phyloP scores from a whole-genome alignment of 2,329 filamentous ascomycete genomes.

The Cladosporium sp. region DNA sequence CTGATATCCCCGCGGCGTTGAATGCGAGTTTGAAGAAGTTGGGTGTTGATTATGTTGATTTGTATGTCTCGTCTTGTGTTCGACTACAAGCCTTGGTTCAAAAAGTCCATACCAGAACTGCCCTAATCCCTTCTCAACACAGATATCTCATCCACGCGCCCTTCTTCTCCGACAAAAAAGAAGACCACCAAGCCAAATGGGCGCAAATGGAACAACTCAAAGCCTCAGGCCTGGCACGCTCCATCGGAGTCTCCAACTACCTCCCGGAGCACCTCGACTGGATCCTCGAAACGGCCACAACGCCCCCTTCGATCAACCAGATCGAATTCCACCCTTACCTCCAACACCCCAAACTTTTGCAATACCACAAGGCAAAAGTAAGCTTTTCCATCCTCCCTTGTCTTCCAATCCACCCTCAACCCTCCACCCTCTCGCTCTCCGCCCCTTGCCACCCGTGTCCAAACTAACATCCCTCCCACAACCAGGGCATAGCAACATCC shows the following conservation, averaged over 20 bases:
- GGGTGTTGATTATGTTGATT: slow-evolving; percentile 56
- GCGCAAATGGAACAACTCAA: slow-evolving; percentile 56
- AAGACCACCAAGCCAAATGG: slow-evolving; percentile 55
- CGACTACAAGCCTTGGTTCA: background rate
- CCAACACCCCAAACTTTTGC: slow-evolving; percentile 55
- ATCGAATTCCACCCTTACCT: slow-evolving; percentile 66
- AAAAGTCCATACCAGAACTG: too few species aligned
- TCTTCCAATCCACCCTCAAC: too few species aligned
- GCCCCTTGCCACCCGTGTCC: too few species aligned
- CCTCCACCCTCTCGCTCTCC: too few species aligned
- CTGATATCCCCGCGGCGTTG: slow-evolving; percentile 53
- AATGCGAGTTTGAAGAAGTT: slow-evolving; percentile 55
- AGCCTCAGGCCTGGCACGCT: slow-evolving; percentile 52
- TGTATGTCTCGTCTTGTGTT: slow-evolving; percentile 40
- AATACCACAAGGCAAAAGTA: slow-evolving; percentile 44
- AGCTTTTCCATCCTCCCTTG: background rate
- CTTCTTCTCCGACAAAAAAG: slow-evolving; percentile 52
- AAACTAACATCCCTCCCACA: too few species aligned
- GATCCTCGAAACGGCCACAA: slow-evolving; percentile 48
- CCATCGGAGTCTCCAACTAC: slow-evolving; percentile 61
- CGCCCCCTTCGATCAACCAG: slow-evolving; percentile 61
- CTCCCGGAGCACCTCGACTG: slow-evolving; percentile 50
- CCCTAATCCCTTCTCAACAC: background rate
- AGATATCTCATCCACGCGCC: slow-evolving; percentile 60
- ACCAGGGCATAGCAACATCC: slow-evolving; percentile 43